Conservation (phyloP, 257 asterid species). For the Anisodus acutangulus region DNA sequence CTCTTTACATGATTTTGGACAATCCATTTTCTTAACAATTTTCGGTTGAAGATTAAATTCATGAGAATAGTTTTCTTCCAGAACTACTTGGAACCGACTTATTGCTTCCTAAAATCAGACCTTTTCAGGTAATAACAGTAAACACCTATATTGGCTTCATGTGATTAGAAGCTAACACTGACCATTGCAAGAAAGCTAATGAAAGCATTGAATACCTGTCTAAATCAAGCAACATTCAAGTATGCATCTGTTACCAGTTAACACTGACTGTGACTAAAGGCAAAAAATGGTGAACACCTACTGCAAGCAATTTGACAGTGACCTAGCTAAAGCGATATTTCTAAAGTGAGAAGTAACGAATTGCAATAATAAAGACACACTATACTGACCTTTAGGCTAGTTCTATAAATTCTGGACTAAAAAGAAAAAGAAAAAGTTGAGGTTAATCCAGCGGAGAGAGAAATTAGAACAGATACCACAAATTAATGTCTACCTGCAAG, state of each 20-base stretch:
- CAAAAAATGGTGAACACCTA: constrained; percentile 2
- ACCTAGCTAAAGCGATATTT: constrained; percentile 19
- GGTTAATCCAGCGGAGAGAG: neutral
- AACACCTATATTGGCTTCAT: neutral
- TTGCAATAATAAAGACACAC: neutral
- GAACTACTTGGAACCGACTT: neutral
- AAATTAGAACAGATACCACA: neutral
- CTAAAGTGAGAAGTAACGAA: neutral
- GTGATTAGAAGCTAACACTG: neutral
- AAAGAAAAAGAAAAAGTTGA: neutral
- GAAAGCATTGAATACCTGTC: neutral
- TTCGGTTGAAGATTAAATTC: neutral
- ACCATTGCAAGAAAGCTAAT: neutral
- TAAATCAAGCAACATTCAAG: constrained; percentile 24
- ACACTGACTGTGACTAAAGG: neutral
- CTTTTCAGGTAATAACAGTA: neutral
- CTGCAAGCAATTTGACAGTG: neutral
- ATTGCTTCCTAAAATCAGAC: neutral
- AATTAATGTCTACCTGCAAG: constrained; percentile 65
- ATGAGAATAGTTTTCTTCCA: neutral
- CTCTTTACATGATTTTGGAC: constrained; percentile 7
- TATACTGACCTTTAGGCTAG: neutral
- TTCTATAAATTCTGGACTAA: neutral
- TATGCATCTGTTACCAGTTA: neutral
- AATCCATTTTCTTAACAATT: neutral